phyloP scores from a whole-genome alignment of 805 yeast genomes.

The Ogataea paraovalis region DNA sequence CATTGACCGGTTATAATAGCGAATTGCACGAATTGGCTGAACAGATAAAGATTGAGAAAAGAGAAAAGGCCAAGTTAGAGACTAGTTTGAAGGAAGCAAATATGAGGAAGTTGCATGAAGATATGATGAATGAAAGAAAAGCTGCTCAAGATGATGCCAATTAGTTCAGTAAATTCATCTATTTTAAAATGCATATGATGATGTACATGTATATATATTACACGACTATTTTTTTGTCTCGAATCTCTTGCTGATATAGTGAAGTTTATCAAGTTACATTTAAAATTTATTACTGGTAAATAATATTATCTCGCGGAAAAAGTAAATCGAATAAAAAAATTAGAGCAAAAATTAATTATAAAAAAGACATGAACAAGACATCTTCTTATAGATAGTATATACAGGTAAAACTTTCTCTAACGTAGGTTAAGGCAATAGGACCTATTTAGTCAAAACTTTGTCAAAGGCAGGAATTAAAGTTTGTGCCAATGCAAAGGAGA shows the following conservation, averaged over 20 bases:
- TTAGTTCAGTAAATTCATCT: neutral
- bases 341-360: neutral
- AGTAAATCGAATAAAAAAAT: neutral
- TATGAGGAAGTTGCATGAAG: slow-evolving; percentile 19
- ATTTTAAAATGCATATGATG: neutral
- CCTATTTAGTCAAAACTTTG: slow-evolving; percentile 40
- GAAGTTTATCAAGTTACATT: neutral
- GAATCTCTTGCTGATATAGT: neutral
- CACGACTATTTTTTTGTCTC: neutral
- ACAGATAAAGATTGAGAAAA: slow-evolving; percentile 19
- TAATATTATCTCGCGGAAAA: too few species aligned
- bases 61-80: slow-evolving; percentile 14
- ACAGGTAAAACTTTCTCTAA: neutral
- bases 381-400: neutral
- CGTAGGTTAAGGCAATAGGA: neutral
- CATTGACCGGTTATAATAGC: slow-evolving; percentile 25
- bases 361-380: neutral
- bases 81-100: slow-evolving; percentile 24
- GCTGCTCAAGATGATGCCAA: neutral
- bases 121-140: slow-evolving; percentile 17
- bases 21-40: slow-evolving; percentile 24
- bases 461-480: slow-evolving; percentile 95
- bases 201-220: neutral
- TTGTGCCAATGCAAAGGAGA: slow-evolving; percentile 97
- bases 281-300: too few species aligned